Conservation (phyloP, 139 green algal species). For the Chlamydomonas applanata region DNA sequence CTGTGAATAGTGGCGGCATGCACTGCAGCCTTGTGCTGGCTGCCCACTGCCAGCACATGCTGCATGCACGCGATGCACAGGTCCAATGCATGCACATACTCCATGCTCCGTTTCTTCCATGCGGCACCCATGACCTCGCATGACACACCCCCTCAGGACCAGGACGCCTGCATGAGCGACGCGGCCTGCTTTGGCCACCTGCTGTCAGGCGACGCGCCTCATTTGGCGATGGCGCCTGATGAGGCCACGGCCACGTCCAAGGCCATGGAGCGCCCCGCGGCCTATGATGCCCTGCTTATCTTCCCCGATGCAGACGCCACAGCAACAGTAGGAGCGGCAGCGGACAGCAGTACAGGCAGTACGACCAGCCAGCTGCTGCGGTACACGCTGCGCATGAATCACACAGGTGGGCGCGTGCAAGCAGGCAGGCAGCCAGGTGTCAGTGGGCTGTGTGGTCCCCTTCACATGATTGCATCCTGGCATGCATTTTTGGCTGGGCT, state of each 20-base stretch:
- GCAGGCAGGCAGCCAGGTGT: too few relatives aligned
- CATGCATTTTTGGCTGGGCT: too few relatives aligned
- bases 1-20: too few relatives aligned
- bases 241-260: conserved; percentile 21
- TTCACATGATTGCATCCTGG: too few relatives aligned
- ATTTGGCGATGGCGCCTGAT: conserved; percentile 17
- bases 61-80: too few relatives aligned
- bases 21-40: too few relatives aligned
- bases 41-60: too few relatives aligned
- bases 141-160: too few relatives aligned
- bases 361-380: not conserved
- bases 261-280: conserved; percentile 17
- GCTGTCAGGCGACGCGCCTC: conserved; percentile 29
- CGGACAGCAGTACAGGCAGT: not conserved
- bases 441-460: conserved; percentile 14
- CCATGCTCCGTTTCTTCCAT: not conserved
- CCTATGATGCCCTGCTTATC: conserved; percentile 48
- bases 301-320: conserved; percentile 20
- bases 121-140: too few relatives aligned
- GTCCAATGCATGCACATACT: not conserved
- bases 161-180: conserved; percentile 37
- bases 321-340: not conserved
- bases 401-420: too few relatives aligned
- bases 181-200: conserved; percentile 50
- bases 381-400: conserved; percentile 59